Evolutionary conservation across 1,139 yeast genomes (phyloP).

Genomic region (Starmera stellimalicola): DNA sequence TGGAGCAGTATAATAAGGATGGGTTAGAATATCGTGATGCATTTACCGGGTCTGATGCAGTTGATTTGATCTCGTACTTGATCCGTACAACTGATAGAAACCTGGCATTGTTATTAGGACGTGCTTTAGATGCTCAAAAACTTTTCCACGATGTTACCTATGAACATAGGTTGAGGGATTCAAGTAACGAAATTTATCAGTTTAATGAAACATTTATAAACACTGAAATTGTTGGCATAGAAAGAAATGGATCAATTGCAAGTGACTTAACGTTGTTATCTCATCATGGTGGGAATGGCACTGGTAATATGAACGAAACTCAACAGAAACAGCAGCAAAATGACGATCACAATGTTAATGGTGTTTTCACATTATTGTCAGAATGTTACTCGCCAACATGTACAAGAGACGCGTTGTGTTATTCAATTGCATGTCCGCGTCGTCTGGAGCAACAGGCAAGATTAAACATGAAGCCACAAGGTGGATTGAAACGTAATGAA

Average conservation of each 20-base stretch:
- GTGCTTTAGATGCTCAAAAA: conserved; percentile 91
- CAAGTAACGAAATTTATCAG: conserved; percentile 79
- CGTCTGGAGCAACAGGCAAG: conserved; percentile 94
- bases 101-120: conserved; percentile 76
- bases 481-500: conserved; percentile 78
- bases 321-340: conserved; percentile 1
- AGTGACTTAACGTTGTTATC: conserved; percentile 10
- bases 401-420: conserved; percentile 78
- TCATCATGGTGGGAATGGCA: neutral
- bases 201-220: conserved; percentile 45
- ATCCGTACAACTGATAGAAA: conserved; percentile 88
- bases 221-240: conserved; percentile 8
- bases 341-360: conserved; percentile 45
- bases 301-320: neutral
- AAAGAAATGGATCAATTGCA: conserved; percentile 18
- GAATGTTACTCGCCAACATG: conserved; percentile 98
- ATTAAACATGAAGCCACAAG: conserved; percentile 78
- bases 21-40: conserved; percentile 94
- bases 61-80: conserved; percentile 75
- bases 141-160: conserved; percentile 93
- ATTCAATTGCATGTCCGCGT: conserved; percentile 96
- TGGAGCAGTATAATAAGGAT: conserved; percentile 80
- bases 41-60: conserved; percentile 91
- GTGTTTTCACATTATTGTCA: conserved; percentile 85
- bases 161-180: conserved; percentile 86